Evolutionary conservation across 495 filamentous ascomycete species (phyloP).

Genomic region (Hyphodiscus hymeniophilus): DNA sequence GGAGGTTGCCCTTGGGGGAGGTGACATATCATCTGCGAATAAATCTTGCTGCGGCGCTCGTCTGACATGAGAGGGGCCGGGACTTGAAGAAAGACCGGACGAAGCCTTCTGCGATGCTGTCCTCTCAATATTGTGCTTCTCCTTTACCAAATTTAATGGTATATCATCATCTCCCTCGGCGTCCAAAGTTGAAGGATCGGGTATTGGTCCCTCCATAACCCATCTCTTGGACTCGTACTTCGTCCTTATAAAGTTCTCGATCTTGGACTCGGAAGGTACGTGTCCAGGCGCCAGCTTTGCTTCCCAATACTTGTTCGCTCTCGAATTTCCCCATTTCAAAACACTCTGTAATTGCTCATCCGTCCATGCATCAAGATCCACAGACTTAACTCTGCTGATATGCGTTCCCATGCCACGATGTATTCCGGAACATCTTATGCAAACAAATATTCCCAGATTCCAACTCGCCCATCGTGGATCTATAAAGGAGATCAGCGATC

Average conservation of each 20-base stretch:
- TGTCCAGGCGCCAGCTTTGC: constrained; percentile 85
- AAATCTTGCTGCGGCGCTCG: constrained; percentile 37
- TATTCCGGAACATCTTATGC: constrained; percentile 96
- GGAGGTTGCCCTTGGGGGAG: constrained; percentile 42
- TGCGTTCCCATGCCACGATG: constrained; percentile 98
- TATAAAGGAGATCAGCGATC: constrained; percentile 27
- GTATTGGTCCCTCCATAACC: constrained; percentile 95
- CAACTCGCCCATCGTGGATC: constrained; percentile 98
- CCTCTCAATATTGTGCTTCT: constrained; percentile 45
- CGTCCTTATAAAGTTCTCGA: constrained; percentile 97
- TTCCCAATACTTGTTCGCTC: constrained; percentile 99
- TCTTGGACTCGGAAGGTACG: constrained; percentile 95
- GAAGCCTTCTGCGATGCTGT: constrained; percentile 16
- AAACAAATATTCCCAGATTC: constrained; percentile 93
- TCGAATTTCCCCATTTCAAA: constrained; percentile 85
- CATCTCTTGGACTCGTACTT: constrained; percentile 98
- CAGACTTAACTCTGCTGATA: constrained; percentile 95
- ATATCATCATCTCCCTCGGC: constrained; percentile 80
- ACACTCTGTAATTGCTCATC: constrained; percentile 94
- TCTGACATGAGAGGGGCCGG: constrained; percentile 31
- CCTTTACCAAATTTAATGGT: constrained; percentile 47
- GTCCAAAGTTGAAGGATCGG: constrained; percentile 81
- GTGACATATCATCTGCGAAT: constrained; percentile 34
- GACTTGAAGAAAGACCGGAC: constrained; percentile 8
- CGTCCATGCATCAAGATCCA: constrained; percentile 96